phyloP scores from a whole-genome alignment of 2,329 filamentous ascomycete species.

The Diaporthe velutina region DNA sequence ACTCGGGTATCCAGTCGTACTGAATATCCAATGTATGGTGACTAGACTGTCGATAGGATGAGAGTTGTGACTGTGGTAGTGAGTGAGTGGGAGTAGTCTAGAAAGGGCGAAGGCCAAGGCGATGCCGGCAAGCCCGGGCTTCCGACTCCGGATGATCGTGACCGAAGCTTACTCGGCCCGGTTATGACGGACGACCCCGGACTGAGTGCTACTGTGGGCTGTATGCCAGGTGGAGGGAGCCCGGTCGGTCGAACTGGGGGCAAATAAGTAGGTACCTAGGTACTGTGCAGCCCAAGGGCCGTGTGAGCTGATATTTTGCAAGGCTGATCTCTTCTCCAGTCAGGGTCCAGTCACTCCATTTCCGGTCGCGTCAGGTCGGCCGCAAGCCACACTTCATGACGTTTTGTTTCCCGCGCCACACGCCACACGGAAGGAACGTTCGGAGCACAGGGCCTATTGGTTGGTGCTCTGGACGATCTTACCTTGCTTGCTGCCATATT shows the following conservation, averaged over 20 bases:
- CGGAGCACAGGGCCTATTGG: neutral
- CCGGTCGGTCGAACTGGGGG: neutral
- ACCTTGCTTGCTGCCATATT: neutral
- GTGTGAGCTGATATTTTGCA: neutral
- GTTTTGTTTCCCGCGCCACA: neutral
- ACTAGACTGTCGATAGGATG: neutral
- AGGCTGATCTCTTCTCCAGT: neutral
- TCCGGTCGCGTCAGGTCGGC: neutral
- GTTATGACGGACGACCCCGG: neutral
- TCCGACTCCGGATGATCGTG: neutral
- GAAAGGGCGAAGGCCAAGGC: too few species aligned
- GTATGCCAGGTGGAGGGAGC: neutral
- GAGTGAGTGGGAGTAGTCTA: too few species aligned
- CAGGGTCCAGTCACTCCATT: neutral
- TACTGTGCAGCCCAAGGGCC: too few species aligned
- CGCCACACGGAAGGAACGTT: neutral
- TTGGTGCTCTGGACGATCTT: neutral
- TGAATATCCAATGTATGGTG: neutral
- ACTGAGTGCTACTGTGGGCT: neutral
- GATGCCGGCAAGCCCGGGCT: neutral
- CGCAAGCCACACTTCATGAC: conserved; percentile 21
- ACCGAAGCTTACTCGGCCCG: conserved; percentile 8
- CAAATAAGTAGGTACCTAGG: neutral
- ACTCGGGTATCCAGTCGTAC: neutral
- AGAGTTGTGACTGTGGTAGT: neutral